These are phyloP conservation scores for Rubus parviflorus DNA, from an alignment of 306 rosid species.

Conservation along the genomic window DNA sequence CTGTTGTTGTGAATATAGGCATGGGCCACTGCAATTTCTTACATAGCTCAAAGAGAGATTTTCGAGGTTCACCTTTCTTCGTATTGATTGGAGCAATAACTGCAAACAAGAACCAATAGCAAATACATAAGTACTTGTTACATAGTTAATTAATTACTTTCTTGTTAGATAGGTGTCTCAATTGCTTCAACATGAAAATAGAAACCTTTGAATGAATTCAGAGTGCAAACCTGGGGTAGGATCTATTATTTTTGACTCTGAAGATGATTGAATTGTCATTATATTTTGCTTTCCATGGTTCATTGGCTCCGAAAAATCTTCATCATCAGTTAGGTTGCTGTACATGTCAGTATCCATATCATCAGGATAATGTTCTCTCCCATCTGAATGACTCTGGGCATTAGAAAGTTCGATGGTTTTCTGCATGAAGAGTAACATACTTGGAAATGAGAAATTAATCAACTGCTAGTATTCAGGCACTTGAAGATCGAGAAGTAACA, in stretches of 20 bases:
- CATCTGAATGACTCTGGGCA: conserved; percentile 41
- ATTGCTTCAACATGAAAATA: not conserved
- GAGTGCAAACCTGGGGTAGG: conserved; percentile 25
- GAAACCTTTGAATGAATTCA: conserved; percentile 11
- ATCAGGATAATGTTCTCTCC: conserved; percentile 47
- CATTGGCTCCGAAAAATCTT: conserved; percentile 18
- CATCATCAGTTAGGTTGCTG: conserved; percentile 23
- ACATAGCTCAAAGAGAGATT: conserved; percentile 54
- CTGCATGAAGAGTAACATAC: conserved; percentile 14
- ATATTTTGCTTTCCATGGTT: conserved; percentile 31
- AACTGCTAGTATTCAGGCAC: not conserved
- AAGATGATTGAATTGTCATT: conserved; percentile 22
- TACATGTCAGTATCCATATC: conserved; percentile 22
- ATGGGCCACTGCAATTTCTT: conserved; percentile 78
- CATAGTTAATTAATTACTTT: no score
- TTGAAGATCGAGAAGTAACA: not conserved
- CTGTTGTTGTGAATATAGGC: conserved; percentile 56
- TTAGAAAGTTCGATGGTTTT: conserved; percentile 46
- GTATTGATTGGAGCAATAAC: conserved; percentile 48
- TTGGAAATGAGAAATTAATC: not conserved
- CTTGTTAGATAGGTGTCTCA: no score
- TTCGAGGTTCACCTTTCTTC: conserved; percentile 83
- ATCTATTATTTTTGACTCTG: conserved; percentile 16
- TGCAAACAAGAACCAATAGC: conserved; percentile 16
- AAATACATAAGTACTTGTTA: not conserved